Evolutionary conservation across 2,329 filamentous ascomycete genomes (phyloP).

Genomic region (Erysiphe pulchra): DNA sequence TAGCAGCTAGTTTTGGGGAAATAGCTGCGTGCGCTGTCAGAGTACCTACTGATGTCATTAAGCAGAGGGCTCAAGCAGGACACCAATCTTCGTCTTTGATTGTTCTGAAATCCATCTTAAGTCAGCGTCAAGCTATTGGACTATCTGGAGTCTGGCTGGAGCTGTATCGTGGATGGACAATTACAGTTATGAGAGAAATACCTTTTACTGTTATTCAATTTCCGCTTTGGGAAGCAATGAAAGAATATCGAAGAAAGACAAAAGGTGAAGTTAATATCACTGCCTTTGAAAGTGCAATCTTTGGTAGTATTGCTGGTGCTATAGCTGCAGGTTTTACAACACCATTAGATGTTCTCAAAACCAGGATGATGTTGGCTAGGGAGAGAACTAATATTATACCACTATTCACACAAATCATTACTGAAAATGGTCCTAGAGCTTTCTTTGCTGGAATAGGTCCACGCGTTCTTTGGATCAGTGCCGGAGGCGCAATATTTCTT

Average conservation of each 20-base stretch:
- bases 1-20: conserved; percentile 67
- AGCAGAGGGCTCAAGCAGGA: conserved; percentile 81
- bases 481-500: conserved; percentile 80
- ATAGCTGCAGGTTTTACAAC: conserved; percentile 76
- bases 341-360: conserved; percentile 89
- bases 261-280: conserved; percentile 25
- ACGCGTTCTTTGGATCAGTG: conserved; percentile 79
- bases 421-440: conserved; percentile 34
- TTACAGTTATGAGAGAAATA: conserved; percentile 86
- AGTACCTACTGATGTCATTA: conserved; percentile 89
- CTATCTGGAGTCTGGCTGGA: conserved; percentile 44
- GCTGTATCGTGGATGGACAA: conserved; percentile 73
- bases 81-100: conserved; percentile 45
- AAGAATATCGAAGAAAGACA: conserved; percentile 33
- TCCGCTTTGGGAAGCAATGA: conserved; percentile 85
- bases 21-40: conserved; percentile 76
- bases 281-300: conserved; percentile 57
- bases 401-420: conserved; percentile 38
- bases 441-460: conserved; percentile 62
- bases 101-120: conserved; percentile 45
- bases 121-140: conserved; percentile 18
- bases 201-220: conserved; percentile 96
- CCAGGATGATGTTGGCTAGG: conserved; percentile 72
- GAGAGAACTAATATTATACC: conserved; percentile 31
- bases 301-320: conserved; percentile 62